Evolutionary conservation across 148 eudicot species (phyloP).

Genomic region (Camellia granthamiana): DNA sequence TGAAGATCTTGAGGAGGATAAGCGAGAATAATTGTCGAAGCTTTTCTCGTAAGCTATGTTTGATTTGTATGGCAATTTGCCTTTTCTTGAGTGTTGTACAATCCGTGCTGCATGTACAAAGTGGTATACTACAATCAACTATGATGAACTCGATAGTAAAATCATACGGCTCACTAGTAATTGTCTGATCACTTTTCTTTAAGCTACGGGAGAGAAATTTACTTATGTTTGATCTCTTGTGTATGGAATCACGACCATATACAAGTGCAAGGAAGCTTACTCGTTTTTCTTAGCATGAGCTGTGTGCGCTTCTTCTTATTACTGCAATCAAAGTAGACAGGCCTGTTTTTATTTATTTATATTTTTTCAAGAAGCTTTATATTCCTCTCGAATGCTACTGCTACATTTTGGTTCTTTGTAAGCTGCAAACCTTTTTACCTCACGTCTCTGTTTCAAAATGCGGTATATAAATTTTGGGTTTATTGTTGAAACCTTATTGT

Average conservation of each 20-base stretch:
- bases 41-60: conserved; percentile 13
- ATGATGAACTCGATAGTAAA: not conserved
- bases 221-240: not conserved
- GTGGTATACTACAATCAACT: not conserved
- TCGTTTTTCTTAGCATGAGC: not conserved
- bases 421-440: too few species aligned
- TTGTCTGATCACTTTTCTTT: not conserved
- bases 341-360: too few species aligned
- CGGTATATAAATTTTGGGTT: too few species aligned
- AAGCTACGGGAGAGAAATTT: not conserved
- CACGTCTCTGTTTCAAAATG: too few species aligned
- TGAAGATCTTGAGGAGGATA: conserved; percentile 85
- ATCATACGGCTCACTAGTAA: not conserved
- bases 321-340: too few species aligned
- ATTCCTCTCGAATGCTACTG: too few species aligned
- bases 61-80: not conserved
- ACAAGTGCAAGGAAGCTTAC: conserved; percentile 5
- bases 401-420: too few species aligned
- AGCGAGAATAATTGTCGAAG: conserved; percentile 45
- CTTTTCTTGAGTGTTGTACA: not conserved
- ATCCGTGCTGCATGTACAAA: conserved; percentile 9
- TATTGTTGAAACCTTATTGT: too few species aligned
- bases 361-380: too few species aligned
- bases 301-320: too few species aligned
- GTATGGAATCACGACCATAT: not conserved